Evolutionary conservation across 2,329 filamentous ascomycete species (phyloP).

Genomic region (Verruconis gallopava): DNA sequence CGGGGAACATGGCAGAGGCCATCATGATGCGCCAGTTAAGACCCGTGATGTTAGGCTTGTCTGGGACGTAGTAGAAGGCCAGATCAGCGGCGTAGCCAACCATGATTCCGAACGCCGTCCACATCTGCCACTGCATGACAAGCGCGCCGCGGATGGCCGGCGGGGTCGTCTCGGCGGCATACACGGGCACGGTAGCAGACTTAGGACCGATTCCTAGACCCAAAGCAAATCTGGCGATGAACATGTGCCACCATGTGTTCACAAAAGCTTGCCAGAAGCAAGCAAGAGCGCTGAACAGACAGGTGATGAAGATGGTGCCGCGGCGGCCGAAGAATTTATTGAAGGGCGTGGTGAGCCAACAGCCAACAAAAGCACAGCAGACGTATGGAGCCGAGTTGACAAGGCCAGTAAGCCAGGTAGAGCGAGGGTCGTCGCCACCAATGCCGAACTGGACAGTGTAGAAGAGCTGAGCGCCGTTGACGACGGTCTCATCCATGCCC

Average conservation of each 20-base stretch:
- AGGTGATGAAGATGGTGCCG: slow-evolving; percentile 65
- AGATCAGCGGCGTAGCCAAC: slow-evolving; percentile 21
- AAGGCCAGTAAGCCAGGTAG: slow-evolving; percentile 48
- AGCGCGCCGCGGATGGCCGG: slow-evolving; percentile 30
- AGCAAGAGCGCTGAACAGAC: slow-evolving; percentile 50
- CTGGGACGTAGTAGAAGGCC: slow-evolving; percentile 43
- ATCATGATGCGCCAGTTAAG: slow-evolving; percentile 58
- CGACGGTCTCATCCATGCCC: slow-evolving; percentile 59
- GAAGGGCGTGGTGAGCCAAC: slow-evolving; percentile 61
- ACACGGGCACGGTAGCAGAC: slow-evolving; percentile 62
- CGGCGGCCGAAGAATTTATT: slow-evolving; percentile 58
- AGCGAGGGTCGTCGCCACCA: slow-evolving; percentile 31
- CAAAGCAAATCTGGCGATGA: slow-evolving; percentile 40
- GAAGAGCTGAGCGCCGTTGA: slow-evolving; percentile 56
- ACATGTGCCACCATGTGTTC: slow-evolving; percentile 44
- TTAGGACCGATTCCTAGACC: slow-evolving; percentile 70
- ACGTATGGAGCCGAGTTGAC: slow-evolving; percentile 51
- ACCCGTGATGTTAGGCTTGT: slow-evolving; percentile 41
- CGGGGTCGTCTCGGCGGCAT: slow-evolving; percentile 48
- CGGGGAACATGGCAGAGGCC: slow-evolving; percentile 46
- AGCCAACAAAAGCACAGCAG: slow-evolving; percentile 54
- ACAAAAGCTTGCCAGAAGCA: slow-evolving; percentile 52
- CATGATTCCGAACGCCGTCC: slow-evolving; percentile 15
- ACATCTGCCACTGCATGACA: slow-evolving; percentile 40
- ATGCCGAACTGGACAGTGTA: slow-evolving; percentile 51